These are phyloP conservation scores for Torrubiella hemipterigena DNA, from an alignment of 2,329 filamentous ascomycete species.

Conservation along the genomic window DNA sequence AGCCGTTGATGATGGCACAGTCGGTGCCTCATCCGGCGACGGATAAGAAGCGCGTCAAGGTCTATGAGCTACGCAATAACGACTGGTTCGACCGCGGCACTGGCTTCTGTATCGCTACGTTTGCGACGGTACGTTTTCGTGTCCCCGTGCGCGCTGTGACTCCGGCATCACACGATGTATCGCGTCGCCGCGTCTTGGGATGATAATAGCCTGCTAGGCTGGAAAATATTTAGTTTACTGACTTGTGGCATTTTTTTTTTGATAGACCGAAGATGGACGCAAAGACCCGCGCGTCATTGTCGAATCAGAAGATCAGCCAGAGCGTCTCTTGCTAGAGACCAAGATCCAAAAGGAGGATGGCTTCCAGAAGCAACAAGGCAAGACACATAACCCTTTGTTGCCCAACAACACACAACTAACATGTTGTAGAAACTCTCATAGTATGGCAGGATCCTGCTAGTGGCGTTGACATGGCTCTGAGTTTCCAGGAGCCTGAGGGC, in stretches of 20 bases:
- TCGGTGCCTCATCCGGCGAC: constrained; percentile 55
- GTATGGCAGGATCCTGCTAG: constrained; percentile 86
- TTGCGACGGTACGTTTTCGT: constrained; percentile 53
- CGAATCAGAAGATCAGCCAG: constrained; percentile 84
- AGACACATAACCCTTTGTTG: too few species aligned
- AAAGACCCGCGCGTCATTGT: constrained; percentile 85
- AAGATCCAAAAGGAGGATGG: constrained; percentile 87
- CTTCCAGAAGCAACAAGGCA: constrained; percentile 97
- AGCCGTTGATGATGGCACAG: constrained; percentile 61
- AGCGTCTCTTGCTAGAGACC: constrained; percentile 75
- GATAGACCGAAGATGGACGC: constrained; percentile 44
- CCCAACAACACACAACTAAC: too few species aligned
- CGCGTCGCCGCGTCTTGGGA: constrained; percentile 5
- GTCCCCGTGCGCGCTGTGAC: too few species aligned
- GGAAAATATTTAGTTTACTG: constrained; percentile 14
- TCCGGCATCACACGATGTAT: neutral
- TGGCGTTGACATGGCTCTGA: constrained; percentile 91
- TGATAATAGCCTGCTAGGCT: too few species aligned
- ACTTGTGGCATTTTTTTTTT: constrained; percentile 11
- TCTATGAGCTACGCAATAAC: constrained; percentile 96
- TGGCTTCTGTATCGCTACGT: constrained; percentile 78
- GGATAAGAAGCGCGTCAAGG: constrained; percentile 78
- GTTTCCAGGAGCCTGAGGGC: constrained; percentile 93
- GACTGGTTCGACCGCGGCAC: constrained; percentile 99
- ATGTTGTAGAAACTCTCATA: constrained; percentile 82